Evolutionary conservation across 2,329 filamentous ascomycete species (phyloP).

Genomic region (Alternaria consortialis): DNA sequence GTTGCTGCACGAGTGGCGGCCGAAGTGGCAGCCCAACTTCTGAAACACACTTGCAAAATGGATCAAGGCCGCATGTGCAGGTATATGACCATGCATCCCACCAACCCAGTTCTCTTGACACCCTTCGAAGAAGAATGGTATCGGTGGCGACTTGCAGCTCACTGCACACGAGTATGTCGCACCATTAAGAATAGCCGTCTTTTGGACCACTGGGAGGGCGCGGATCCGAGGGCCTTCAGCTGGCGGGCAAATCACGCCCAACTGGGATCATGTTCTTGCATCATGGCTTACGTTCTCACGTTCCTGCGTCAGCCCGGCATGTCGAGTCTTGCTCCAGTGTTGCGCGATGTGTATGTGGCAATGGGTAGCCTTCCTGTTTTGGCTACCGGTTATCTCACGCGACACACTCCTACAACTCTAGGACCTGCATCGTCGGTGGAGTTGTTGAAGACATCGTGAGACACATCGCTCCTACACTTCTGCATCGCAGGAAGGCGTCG

Average conservation of each 20-base stretch:
- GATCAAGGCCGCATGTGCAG: slow-evolving; percentile 21
- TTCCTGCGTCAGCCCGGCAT: slow-evolving; percentile 42
- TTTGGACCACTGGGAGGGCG: slow-evolving; percentile 36
- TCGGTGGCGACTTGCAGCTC: slow-evolving; percentile 37
- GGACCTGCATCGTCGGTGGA: slow-evolving; percentile 15
- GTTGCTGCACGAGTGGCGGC: neutral
- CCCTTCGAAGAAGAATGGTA: slow-evolving; percentile 29
- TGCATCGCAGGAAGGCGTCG: slow-evolving; percentile 15
- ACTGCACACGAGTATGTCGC: slow-evolving; percentile 38
- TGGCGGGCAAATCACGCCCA: slow-evolving; percentile 45
- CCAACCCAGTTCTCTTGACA: slow-evolving; percentile 31
- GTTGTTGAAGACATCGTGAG: slow-evolving; percentile 16
- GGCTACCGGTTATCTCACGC: slow-evolving; percentile 13
- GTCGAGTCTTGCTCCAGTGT: slow-evolving; percentile 27
- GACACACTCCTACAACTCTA: slow-evolving; percentile 23
- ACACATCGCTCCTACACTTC: slow-evolving; percentile 23
- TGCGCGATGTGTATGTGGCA: slow-evolving; percentile 27
- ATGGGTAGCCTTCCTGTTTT: slow-evolving; percentile 24
- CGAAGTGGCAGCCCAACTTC: slow-evolving; percentile 18
- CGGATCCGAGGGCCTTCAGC: slow-evolving; percentile 30
- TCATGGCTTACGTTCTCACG: slow-evolving; percentile 39
- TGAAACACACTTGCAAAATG: slow-evolving; percentile 40
- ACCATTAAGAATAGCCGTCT: slow-evolving; percentile 42
- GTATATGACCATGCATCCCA: slow-evolving; percentile 27
- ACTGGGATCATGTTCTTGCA: slow-evolving; percentile 31